Evolutionary conservation across 192 early-diverging fungal species (phyloP).

Genomic region (Mortierella claussenii): DNA sequence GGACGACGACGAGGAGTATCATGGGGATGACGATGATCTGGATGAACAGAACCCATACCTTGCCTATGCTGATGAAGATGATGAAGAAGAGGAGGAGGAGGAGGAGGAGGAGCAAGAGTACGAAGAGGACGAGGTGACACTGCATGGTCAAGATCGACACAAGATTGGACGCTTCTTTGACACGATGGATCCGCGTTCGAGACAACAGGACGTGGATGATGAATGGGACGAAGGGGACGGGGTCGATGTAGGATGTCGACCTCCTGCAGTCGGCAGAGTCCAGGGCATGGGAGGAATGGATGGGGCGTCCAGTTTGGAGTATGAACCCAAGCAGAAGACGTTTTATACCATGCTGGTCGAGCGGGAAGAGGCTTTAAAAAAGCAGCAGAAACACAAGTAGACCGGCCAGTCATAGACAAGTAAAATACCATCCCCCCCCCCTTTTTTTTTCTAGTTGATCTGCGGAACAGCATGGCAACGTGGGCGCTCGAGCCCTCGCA

Average conservation of each 20-base stretch:
- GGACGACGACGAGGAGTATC: conserved; percentile 6
- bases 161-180: conserved; percentile 52
- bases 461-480: too few relatives aligned
- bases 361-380: conserved; percentile 28
- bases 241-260: conserved; percentile 34
- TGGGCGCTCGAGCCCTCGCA: too few relatives aligned
- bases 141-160: conserved; percentile 37
- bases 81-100: conserved; percentile 17
- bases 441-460: too few relatives aligned
- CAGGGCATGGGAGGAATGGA: neutral
- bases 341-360: conserved; percentile 41
- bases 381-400: neutral
- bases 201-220: neutral
- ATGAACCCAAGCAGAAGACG: conserved; percentile 21
- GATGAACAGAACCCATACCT: conserved; percentile 33
- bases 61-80: conserved; percentile 34
- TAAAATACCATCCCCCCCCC: too few relatives aligned
- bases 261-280: conserved; percentile 1
- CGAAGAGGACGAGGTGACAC: conserved; percentile 33
- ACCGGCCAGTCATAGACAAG: too few relatives aligned
- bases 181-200: neutral
- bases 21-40: conserved; percentile 7
- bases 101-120: neutral
- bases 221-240: conserved; percentile 49
- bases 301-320: neutral